phyloP scores from a whole-genome alignment of 2,329 filamentous ascomycete genomes.

The Trematosphaeria pertusa region DNA sequence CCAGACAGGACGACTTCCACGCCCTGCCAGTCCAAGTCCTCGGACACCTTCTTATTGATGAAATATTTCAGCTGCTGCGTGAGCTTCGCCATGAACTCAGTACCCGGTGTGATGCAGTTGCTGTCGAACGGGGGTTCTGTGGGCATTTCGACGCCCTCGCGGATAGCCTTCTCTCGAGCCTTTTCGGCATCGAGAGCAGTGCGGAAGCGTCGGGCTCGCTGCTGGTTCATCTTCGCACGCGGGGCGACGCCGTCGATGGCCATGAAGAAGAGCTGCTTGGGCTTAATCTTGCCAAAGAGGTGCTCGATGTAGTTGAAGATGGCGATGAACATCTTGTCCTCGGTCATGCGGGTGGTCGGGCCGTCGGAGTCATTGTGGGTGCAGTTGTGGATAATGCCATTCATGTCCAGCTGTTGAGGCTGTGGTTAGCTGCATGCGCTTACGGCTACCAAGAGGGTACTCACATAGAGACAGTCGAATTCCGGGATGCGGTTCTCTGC shows the following conservation, averaged over 20 bases:
- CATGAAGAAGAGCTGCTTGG: slow-evolving; percentile 99
- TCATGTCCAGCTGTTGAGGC: slow-evolving; percentile 79
- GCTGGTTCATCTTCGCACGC: slow-evolving; percentile 99
- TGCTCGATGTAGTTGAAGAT: slow-evolving; percentile 99
- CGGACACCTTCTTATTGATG: slow-evolving; percentile 97
- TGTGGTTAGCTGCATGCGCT: slow-evolving; percentile 20
- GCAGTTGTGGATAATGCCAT: slow-evolving; percentile 98
- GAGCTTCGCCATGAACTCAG: slow-evolving; percentile 96
- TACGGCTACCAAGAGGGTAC: slow-evolving; percentile 26
- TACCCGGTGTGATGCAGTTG: slow-evolving; percentile 98
- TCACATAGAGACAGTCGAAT: slow-evolving; percentile 93
- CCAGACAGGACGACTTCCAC: slow-evolving; percentile 96
- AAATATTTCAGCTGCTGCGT: slow-evolving; percentile 96
- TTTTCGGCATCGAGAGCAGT: slow-evolving; percentile 90
- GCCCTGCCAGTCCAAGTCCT: slow-evolving; percentile 96
- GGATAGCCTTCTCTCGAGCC: slow-evolving; percentile 89
- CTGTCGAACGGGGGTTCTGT: slow-evolving; percentile 97
- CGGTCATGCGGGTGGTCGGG: slow-evolving; percentile 87
- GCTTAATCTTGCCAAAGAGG: slow-evolving; percentile 97
- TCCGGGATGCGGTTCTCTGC: slow-evolving; percentile 98
- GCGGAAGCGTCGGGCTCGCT: slow-evolving; percentile 91
- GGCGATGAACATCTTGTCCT: slow-evolving; percentile 99
- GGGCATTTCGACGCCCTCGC: slow-evolving; percentile 88
- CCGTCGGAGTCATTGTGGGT: slow-evolving; percentile 97
- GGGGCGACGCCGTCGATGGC: slow-evolving; percentile 97